Percentiles rank a stretch among this genome's conserved stretches.
These are phyloP conservation scores for Mycena galopus DNA, from an alignment of 768 basidiomycete species.

Conservation along the genomic window DNA sequence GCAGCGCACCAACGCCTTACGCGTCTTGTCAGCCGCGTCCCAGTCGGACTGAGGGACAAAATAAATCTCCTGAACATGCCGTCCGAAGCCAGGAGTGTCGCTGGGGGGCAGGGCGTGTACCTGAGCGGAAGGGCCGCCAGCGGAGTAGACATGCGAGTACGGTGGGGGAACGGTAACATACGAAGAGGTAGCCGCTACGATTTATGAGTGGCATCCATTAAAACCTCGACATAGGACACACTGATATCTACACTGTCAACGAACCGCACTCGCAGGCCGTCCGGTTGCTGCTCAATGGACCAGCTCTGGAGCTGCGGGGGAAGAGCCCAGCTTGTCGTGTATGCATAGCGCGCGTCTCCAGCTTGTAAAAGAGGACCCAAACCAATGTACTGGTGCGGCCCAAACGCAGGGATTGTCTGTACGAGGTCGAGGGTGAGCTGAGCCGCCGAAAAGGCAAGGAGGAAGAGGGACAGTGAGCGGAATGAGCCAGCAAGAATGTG, in stretches of 20 bases:
- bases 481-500: conserved; percentile 60
- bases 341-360: conserved; percentile 45
- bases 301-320: conserved; percentile 63
- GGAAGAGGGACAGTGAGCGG: conserved; percentile 62
- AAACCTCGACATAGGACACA: conserved; percentile 39
- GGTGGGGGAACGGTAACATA: conserved; percentile 65
- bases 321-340: conserved; percentile 65
- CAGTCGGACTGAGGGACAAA: conserved; percentile 61
- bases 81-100: conserved; percentile 52
- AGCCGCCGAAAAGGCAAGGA: conserved; percentile 62
- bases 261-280: conserved; percentile 49
- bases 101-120: conserved; percentile 53
- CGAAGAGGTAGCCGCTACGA: conserved; percentile 65
- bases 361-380: conserved; percentile 46
- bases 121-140: conserved; percentile 66
- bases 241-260: conserved; percentile 62
- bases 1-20: conserved; percentile 58
- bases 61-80: conserved; percentile 60
- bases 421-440: conserved; percentile 55
- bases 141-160: conserved; percentile 61
- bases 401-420: conserved; percentile 57
- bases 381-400: conserved; percentile 67
- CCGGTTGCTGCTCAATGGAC: conserved; percentile 48
- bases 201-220: neutral
- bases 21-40: conserved; percentile 62